Percentiles rank a stretch among this genome's conserved stretches.
Evolutionary conservation across 768 basidiomycete species (phyloP).

Genomic region (Leccinum truebloodii): DNA sequence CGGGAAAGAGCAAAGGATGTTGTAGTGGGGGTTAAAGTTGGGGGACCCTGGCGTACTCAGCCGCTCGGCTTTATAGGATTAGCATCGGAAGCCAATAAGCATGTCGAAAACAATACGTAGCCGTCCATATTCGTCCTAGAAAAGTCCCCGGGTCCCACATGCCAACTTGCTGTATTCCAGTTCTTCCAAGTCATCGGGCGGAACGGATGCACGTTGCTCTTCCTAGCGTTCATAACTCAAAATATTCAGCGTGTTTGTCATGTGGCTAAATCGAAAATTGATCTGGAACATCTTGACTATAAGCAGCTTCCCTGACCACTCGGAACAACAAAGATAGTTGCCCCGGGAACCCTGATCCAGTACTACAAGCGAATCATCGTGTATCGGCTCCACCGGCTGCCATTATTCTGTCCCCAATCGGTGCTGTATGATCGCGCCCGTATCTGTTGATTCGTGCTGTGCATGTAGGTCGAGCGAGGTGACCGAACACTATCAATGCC

Average conservation of each 20-base stretch:
- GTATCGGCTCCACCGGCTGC: conserved; percentile 22
- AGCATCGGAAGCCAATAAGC: conserved; percentile 24
- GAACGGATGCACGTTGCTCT: conserved; percentile 22
- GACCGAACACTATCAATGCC: conserved; percentile 4
- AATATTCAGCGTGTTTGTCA: conserved; percentile 28
- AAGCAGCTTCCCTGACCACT: conserved; percentile 24
- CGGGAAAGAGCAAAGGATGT: conserved; percentile 3
- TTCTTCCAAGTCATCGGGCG: conserved; percentile 18
- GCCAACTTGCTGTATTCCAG: conserved; percentile 29
- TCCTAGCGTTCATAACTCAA: conserved; percentile 16
- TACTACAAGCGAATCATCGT: conserved; percentile 16
- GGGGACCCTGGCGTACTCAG: conserved; percentile 9
- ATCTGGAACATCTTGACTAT: conserved; percentile 24
- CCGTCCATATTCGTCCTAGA: conserved; percentile 29
- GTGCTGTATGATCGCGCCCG: conserved; percentile 8
- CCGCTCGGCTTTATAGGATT: conserved; percentile 32
- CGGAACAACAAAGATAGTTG: conserved; percentile 31
- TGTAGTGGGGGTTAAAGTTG: conserved; percentile 17
- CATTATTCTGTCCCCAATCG: conserved; percentile 12
- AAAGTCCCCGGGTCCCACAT: conserved; percentile 28
- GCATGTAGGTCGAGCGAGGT: not conserved
- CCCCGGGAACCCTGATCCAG: conserved; percentile 25
- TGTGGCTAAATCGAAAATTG: conserved; percentile 29
- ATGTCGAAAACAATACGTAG: conserved; percentile 32
- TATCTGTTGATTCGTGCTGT: conserved; percentile 6